Evolutionary conservation across 1,139 yeast species (phyloP), one percentile per base, ranked within the genome.

Genomic region (Diutina neorugosa): DNA sequence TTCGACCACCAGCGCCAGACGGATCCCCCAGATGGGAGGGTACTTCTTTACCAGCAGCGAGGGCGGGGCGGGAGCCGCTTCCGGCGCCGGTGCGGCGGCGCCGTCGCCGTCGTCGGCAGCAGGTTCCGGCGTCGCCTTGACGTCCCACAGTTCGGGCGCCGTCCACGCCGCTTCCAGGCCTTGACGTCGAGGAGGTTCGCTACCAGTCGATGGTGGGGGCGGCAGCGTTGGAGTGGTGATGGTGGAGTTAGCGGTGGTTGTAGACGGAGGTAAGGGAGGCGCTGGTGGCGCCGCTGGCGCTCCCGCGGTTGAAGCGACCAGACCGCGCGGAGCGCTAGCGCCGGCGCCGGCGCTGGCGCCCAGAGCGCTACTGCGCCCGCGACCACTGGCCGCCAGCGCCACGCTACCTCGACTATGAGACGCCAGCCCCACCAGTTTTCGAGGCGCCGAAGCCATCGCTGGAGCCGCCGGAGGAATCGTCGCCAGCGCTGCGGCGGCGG

Each of bases 111-210:
- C 31, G 5, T 44, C 16, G 5, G 47, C 31, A 19, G 27, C 25
- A 27, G 14, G n/a, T 14, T 12, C 31, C 2, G 49, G 49, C 19
- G 62, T 74, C 4, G 69, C 68, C 57, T 80, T 82, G 8, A 84
- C 88, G 58, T 84, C 91, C 93, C 93, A 85, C 62, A 86, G 80
- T 61, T 85, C 91, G 0, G 93, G 93, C 0, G 93, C 86, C 42
- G 73, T 73, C 93, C 93, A 81, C 9, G 66, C 51, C 52, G 50
- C 49, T 7, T 44, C 49, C 49, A 44, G 37, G 6, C 47, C 47
- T 20, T 12, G 16, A 7, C 47, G 25, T 7, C 14, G 14, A 6
- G n/a, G 14, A 8, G n/a, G 16, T 7, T 9, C 42, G 34, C 34
- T 27, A 27, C 12, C 34, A 5, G 8, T 12, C 34, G 34, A 27